A percentile compares a stretch with the other conserved stretches of the same genome.
These are phyloP conservation scores for Leavenworthia alabamica DNA, from an alignment of 345 rosid species.

Conservation along the genomic window DNA sequence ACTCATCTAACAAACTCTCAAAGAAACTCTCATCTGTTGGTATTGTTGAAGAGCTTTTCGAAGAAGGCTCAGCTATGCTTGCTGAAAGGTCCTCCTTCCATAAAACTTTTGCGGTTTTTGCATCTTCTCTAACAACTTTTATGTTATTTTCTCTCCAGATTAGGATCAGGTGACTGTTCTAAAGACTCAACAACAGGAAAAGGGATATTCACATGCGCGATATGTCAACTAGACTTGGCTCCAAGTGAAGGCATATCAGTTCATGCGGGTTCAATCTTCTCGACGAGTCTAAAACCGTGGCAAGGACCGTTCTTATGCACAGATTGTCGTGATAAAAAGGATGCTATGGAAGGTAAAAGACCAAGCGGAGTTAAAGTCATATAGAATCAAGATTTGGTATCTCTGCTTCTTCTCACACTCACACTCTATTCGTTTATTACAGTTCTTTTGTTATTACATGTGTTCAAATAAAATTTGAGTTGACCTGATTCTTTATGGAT, in stretches of 20 bases:
- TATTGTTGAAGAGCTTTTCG: slow-evolving; percentile 85
- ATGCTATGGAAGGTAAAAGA: slow-evolving; percentile 94
- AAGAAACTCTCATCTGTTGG: slow-evolving; percentile 66
- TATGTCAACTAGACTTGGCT: slow-evolving; percentile 76
- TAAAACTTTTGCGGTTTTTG: neutral
- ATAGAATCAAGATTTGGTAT: slow-evolving; percentile 20
- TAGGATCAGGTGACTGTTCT: slow-evolving; percentile 42
- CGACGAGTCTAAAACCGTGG: slow-evolving; percentile 71
- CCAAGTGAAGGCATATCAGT: slow-evolving; percentile 78
- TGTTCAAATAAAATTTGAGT: neutral
- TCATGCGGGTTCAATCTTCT: slow-evolving; percentile 72
- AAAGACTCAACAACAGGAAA: slow-evolving; percentile 46
- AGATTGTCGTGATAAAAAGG: slow-evolving; percentile 73
- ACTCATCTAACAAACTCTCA: slow-evolving; percentile 47
- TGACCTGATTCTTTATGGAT: slow-evolving; percentile 9
- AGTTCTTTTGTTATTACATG: slow-evolving; percentile 8
- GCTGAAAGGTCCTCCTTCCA: slow-evolving; percentile 63
- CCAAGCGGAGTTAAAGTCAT: slow-evolving; percentile 68
- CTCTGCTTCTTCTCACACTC: slow-evolving; percentile 1
- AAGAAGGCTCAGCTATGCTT: slow-evolving; percentile 95
- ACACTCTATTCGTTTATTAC: neutral
- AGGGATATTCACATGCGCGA: slow-evolving; percentile 70
- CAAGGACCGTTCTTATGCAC: slow-evolving; percentile 86
- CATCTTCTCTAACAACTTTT: neutral
- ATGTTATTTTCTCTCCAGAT: slow-evolving; percentile 42